A percentile compares a stretch with the other conserved stretches of the same genome.
Conservation (phyloP, 257 asterid species). For the Nicotiana otophora region DNA sequence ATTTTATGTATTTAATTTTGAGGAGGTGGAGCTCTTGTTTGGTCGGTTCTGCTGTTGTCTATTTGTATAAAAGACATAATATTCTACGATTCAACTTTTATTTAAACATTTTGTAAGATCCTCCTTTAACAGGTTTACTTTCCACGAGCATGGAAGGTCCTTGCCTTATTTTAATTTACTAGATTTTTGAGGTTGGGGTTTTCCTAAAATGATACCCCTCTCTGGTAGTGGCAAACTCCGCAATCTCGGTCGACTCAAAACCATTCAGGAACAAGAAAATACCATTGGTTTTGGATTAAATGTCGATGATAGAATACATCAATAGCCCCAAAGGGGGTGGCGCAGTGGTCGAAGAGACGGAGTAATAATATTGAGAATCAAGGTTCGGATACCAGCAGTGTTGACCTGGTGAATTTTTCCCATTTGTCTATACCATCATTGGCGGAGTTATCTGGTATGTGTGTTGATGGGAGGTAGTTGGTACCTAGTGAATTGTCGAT, state of each 20-base stretch:
- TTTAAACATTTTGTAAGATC: background rate
- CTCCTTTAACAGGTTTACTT: background rate
- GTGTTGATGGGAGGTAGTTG: background rate
- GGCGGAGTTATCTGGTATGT: background rate
- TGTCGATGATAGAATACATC: too few species aligned
- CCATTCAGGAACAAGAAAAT: background rate
- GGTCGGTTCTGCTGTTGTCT: background rate
- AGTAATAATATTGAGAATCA: background rate
- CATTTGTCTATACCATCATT: background rate
- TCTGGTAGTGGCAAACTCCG: background rate
- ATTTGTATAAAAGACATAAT: background rate
- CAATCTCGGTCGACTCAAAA: background rate
- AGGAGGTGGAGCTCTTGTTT: background rate
- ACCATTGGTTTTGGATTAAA: too few species aligned
- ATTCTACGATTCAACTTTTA: background rate
- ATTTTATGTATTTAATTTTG: background rate
- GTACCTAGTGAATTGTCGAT: background rate
- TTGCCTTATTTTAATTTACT: background rate
- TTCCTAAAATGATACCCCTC: background rate
- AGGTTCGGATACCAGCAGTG: background rate
- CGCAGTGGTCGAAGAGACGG: background rate
- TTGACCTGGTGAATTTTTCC: background rate
- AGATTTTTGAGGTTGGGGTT: background rate
- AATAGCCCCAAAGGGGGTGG: background rate
- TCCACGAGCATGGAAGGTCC: background rate